Evolutionary conservation across 768 basidiomycete genomes (phyloP).

Genomic region (Suillus brevipes): DNA sequence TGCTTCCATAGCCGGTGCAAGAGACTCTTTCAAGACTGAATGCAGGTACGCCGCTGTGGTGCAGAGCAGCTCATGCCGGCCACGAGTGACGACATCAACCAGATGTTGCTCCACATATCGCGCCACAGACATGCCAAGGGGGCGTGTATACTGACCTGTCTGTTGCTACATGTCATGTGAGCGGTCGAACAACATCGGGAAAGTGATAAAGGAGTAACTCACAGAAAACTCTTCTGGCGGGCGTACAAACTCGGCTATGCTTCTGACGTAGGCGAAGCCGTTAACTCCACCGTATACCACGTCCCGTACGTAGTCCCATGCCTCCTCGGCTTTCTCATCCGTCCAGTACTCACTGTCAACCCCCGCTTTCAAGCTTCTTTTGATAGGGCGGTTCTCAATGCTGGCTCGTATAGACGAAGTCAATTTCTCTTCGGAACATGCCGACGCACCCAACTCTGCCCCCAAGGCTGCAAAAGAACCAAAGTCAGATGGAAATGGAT

Average conservation of each 20-base stretch:
- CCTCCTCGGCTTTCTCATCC: constrained; percentile 47
- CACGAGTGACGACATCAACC: constrained; percentile 41
- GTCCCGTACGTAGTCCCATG: constrained; percentile 67
- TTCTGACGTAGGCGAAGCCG: constrained; percentile 73
- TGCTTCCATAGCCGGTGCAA: background rate
- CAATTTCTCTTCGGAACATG: constrained; percentile 29
- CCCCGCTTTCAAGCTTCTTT: constrained; percentile 21
- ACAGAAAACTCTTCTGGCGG: constrained; percentile 18
- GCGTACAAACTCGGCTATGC: constrained; percentile 70
- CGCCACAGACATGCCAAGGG: constrained; percentile 37
- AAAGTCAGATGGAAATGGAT: constrained; percentile 56
- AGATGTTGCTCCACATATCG: constrained; percentile 42
- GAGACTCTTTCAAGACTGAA: background rate
- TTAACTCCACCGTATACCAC: constrained; percentile 81
- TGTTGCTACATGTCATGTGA: background rate
- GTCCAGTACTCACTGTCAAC: constrained; percentile 46
- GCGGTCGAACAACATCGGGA: background rate
- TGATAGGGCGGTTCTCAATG: constrained; percentile 27
- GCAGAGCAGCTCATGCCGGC: constrained; percentile 31
- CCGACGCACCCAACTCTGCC: constrained; percentile 38
- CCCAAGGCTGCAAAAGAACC: constrained; percentile 57
- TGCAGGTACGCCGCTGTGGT: constrained; percentile 2
- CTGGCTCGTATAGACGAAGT: constrained; percentile 41
- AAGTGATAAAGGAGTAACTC: background rate
- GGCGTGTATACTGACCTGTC: constrained; percentile 1